Conservation (phyloP, 2,329 filamentous ascomycete species). For the Torrubiella hemipterigena region DNA sequence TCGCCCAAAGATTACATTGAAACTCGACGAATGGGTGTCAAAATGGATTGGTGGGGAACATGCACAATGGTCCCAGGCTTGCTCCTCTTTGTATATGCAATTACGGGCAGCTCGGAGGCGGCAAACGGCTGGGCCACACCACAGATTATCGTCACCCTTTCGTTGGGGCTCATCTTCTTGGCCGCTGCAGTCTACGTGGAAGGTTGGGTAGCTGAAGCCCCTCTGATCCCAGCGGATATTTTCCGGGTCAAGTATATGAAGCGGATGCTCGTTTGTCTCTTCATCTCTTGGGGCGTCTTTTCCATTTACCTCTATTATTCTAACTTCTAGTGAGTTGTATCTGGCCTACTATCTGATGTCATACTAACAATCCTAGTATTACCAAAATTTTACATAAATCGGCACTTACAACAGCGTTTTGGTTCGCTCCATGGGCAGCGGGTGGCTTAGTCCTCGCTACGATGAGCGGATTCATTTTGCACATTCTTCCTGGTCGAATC, state of each 20-base stretch:
- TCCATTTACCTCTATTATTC: conserved; percentile 52
- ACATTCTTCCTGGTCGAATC: conserved; percentile 39
- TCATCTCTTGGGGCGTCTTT: conserved; percentile 40
- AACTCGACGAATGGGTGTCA: conserved; percentile 14
- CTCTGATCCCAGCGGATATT: conserved; percentile 50
- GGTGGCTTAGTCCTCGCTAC: conserved; percentile 46
- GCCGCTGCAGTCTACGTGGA: conserved; percentile 49
- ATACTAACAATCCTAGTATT: conserved; percentile 24
- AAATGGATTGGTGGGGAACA: conserved; percentile 52
- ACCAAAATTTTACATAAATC: conserved; percentile 36
- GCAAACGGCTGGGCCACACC: conserved; percentile 50
- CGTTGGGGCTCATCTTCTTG: conserved; percentile 42
- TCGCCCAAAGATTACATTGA: conserved; percentile 22
- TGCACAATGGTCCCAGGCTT: conserved; percentile 43
- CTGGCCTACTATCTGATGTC: too few relatives aligned
- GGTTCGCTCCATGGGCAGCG: conserved; percentile 45
- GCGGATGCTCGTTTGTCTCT: conserved; percentile 39
- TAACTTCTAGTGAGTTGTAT: conserved; percentile 46
- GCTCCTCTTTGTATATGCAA: conserved; percentile 54
- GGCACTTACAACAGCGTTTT: conserved; percentile 44
- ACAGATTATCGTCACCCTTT: conserved; percentile 48
- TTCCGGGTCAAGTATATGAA: conserved; percentile 52
- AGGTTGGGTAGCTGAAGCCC: conserved; percentile 46
- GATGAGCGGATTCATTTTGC: conserved; percentile 41
- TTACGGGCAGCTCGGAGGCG: conserved; percentile 54